A percentile compares a stretch with the other conserved stretches of the same genome.
Conservation (phyloP, 331 rosid genomes). For the Ulmus americana region DNA sequence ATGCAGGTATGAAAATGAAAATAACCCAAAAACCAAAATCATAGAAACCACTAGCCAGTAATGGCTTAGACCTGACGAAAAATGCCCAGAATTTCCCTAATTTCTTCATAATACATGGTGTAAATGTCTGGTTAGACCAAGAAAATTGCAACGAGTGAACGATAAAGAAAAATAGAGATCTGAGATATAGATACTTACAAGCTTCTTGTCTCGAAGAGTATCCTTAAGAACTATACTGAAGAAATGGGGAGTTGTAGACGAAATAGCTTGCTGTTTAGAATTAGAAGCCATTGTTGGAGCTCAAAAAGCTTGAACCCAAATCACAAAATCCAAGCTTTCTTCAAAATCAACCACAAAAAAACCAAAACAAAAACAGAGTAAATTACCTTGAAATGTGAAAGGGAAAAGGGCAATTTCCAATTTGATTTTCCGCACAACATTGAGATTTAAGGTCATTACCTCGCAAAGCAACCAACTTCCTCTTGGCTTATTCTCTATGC, state of each 20-base stretch:
- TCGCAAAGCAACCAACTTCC: too few relatives aligned
- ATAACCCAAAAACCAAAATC: background rate
- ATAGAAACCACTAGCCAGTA: background rate
- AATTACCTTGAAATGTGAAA: too few relatives aligned
- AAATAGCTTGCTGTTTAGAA: background rate
- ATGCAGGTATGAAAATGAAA: background rate
- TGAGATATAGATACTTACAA: background rate
- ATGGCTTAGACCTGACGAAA: background rate
- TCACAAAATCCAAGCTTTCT: too few relatives aligned
- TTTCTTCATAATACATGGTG: too few relatives aligned
- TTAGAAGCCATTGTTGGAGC: too few relatives aligned
- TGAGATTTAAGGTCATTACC: too few relatives aligned
- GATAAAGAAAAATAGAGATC: background rate
- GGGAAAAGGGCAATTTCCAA: too few relatives aligned
- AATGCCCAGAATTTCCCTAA: background rate
- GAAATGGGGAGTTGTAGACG: constrained; percentile 3
- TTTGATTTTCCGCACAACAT: too few relatives aligned
- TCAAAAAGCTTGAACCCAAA: too few relatives aligned
- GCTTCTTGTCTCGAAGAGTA: background rate
- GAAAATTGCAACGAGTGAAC: background rate
- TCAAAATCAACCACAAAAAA: too few relatives aligned
- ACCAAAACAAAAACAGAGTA: too few relatives aligned
- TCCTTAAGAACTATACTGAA: constrained; percentile 6
- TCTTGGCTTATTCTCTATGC: too few relatives aligned
- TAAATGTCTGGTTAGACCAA: background rate